phyloP scores from a whole-genome alignment of 2,329 filamentous ascomycete genomes.

The Lachnellula subtilissima region DNA sequence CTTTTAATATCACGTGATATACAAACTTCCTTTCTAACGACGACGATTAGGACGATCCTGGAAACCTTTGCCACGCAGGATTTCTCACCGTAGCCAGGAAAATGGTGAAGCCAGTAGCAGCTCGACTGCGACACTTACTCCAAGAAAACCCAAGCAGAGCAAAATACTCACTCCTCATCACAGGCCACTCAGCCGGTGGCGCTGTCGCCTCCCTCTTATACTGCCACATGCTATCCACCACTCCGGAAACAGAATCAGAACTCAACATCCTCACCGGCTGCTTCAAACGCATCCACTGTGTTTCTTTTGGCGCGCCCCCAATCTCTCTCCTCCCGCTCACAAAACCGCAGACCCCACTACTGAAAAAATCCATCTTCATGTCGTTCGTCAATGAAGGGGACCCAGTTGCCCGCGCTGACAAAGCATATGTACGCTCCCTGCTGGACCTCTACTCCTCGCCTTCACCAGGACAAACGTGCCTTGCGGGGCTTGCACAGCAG shows the following conservation, averaged over 20 bases:
- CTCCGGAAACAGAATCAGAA: slow-evolving; percentile 54
- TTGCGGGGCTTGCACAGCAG: slow-evolving; percentile 11
- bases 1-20: not conserved
- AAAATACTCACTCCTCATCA: slow-evolving; percentile 70
- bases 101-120: slow-evolving; percentile 70
- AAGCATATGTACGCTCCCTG: slow-evolving; percentile 67
- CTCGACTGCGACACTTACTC: slow-evolving; percentile 63
- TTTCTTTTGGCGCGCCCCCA: slow-evolving; percentile 81
- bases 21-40: slow-evolving; percentile 2
- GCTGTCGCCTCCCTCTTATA: slow-evolving; percentile 78
- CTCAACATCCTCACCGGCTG: slow-evolving; percentile 62
- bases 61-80: slow-evolving; percentile 75
- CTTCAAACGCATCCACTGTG: slow-evolving; percentile 77
- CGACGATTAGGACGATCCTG: slow-evolving; percentile 56
- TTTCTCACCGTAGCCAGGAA: slow-evolving; percentile 71
- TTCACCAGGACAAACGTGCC: slow-evolving; percentile 16
- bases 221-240: slow-evolving; percentile 69
- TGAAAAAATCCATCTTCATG: slow-evolving; percentile 68
- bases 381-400: slow-evolving; percentile 84
- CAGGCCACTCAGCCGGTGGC: slow-evolving; percentile 81
- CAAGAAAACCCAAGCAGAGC: slow-evolving; percentile 65
- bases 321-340: slow-evolving; percentile 65
- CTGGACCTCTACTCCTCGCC: slow-evolving; percentile 65
- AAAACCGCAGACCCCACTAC: slow-evolving; percentile 46
- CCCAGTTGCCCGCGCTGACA: slow-evolving; percentile 72